Base-by-base conservation (phyloP, 805 yeast genomes). In the Candida silvicultrix region DNA sequence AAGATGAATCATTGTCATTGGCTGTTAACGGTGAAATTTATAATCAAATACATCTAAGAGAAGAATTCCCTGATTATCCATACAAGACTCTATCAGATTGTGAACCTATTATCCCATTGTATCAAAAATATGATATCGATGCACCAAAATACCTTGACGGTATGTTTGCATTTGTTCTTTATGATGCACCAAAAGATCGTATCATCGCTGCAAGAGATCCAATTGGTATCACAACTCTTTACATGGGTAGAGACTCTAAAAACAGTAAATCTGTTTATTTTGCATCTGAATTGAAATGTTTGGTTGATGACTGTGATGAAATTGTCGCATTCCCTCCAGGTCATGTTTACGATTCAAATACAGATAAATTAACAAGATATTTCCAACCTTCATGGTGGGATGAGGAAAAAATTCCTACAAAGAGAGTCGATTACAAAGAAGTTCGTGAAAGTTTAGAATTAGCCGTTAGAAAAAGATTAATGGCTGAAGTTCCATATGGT, bases 401-500 rank as follows among this genome's bases (percentile, higher is more conserved):
- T 63, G 95, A 77, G 55, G 51, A 72, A 44, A 75, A 75, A 64
- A 76, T 86, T 52, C 96, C 99, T 56, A 66, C 83, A 38, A 76
- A 77, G 49, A 88, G 83, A 39, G 87, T 85, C 40, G 96, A 92
- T 65, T 80, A 74, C 64, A 79, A 65, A 60, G 57, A 70, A 49
- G 78, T 94, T 50, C 83, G 97, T 68, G 85, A 83, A 60, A 67
- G 87, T 42, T 78, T 94, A 65, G 99, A 94, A 69, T 72, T 85
- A 71, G 89, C 99, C 42, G 99, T 94, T 46, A 85, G 99, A 77
- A 94, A 94, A 86, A 85, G 99, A 78, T 79, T 94, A 62, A 94
- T 94, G 99, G 94, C 98, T 46, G 99, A 94, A 75, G 99, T 94
- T 51, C 98, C 99, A 46, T 94, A 88, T 68, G 99, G 99, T 73